phyloP scores from a whole-genome alignment of 768 basidiomycete genomes.

The Mrakia hoshinonis region DNA sequence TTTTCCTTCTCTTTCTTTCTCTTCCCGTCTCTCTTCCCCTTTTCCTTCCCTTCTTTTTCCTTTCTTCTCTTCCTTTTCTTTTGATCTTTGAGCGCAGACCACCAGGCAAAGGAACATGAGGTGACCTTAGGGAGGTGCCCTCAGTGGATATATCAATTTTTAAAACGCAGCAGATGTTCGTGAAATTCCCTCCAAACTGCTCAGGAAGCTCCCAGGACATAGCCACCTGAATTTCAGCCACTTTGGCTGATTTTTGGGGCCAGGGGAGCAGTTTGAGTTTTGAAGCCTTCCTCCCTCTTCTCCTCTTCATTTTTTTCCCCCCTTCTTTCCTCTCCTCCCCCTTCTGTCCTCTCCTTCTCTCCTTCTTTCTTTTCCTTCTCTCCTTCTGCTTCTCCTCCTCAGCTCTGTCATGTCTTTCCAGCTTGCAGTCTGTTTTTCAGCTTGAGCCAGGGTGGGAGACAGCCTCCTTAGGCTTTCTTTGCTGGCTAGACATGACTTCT shows the following conservation, averaged over 20 bases:
- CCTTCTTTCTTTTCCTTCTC: too few relatives aligned
- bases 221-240: too few relatives aligned
- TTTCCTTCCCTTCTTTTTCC: background rate
- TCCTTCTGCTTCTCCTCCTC: too few relatives aligned
- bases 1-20: background rate
- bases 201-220: too few relatives aligned
- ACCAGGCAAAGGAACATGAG: background rate
- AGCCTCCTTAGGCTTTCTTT: background rate
- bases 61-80: too few relatives aligned
- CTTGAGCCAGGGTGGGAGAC: background rate
- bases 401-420: background rate
- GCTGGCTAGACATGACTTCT: too few relatives aligned
- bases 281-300: background rate
- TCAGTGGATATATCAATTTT: too few relatives aligned
- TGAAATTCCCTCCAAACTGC: too few relatives aligned
- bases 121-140: background rate
- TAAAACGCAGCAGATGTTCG: too few relatives aligned
- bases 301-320: background rate
- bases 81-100: background rate
- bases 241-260: too few relatives aligned
- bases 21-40: background rate
- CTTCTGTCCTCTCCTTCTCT: background rate
- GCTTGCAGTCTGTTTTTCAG: too few relatives aligned
- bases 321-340: background rate
- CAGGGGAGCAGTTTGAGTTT: too few relatives aligned